Conservation (phyloP, 2,329 filamentous ascomycete species). For the Aspergillus sp. region DNA sequence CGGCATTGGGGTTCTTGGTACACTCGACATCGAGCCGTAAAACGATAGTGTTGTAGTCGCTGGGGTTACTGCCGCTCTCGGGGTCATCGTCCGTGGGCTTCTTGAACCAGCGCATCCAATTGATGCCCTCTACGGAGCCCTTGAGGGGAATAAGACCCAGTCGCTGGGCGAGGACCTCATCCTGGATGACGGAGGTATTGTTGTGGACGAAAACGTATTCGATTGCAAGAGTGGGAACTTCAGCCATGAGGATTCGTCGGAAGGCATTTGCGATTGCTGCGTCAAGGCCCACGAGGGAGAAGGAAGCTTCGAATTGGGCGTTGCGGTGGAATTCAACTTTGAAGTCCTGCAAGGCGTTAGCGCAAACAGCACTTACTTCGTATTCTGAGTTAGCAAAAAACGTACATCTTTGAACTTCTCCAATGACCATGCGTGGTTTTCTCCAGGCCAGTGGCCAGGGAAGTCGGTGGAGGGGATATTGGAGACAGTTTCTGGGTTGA, state of each 20-base stretch:
- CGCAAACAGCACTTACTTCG: neutral
- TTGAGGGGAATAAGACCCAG: constrained; percentile 88
- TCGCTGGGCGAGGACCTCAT: constrained; percentile 89
- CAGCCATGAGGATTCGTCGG: constrained; percentile 89
- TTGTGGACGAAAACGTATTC: constrained; percentile 91
- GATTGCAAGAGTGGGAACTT: constrained; percentile 91
- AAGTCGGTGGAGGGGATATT: constrained; percentile 89
- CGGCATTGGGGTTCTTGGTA: constrained; percentile 72
- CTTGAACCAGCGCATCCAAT: constrained; percentile 79
- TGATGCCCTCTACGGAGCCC: constrained; percentile 73
- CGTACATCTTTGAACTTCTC: constrained; percentile 65
- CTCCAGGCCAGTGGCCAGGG: constrained; percentile 84
- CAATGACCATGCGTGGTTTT: constrained; percentile 78
- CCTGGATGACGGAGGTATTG: constrained; percentile 97
- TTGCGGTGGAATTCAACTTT: constrained; percentile 82
- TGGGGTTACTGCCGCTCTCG: constrained; percentile 50
- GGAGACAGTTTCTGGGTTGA: constrained; percentile 87
- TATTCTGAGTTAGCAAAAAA: neutral
- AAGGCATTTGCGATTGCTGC: constrained; percentile 95
- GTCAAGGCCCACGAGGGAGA: constrained; percentile 89
- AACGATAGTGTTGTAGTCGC: constrained; percentile 84
- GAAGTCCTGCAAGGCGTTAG: constrained; percentile 54
- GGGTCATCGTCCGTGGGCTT: constrained; percentile 67
- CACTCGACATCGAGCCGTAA: constrained; percentile 77
- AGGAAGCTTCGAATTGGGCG: constrained; percentile 71